Conservation (phyloP, 805 yeast genomes). For the Hyphopichia homilentoma region DNA sequence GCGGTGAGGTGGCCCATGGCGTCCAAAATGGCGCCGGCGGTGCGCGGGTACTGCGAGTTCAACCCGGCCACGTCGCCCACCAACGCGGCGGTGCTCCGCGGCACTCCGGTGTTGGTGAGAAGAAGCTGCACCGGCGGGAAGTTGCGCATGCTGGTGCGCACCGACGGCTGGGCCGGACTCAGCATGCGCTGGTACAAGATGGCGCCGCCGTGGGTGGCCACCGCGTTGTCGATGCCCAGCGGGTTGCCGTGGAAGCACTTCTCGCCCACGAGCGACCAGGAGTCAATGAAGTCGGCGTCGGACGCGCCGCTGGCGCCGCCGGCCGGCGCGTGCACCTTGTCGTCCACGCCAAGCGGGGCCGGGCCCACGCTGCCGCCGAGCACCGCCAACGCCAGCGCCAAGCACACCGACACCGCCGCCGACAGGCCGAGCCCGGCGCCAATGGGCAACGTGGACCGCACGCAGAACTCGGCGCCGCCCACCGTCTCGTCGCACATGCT, state of each 20-base stretch:
- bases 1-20: conserved; percentile 73
- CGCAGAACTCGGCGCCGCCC: conserved; percentile 55
- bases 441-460: conserved; percentile 83
- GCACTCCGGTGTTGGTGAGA: conserved; percentile 81
- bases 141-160: conserved; percentile 63
- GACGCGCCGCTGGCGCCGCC: too few relatives aligned
- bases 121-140: conserved; percentile 74
- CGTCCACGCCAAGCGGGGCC: conserved; percentile 33
- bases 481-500: conserved; percentile 47
- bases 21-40: conserved; percentile 57
- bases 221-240: conserved; percentile 94
- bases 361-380: conserved; percentile 51
- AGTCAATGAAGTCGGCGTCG: conserved; percentile 63
- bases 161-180: conserved; percentile 50
- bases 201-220: conserved; percentile 95
- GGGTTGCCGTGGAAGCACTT: conserved; percentile 96
- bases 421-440: conserved; percentile 98
- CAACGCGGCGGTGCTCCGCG: conserved; percentile 79
- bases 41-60: conserved; percentile 48
- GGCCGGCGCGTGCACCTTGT: conserved; percentile 18
- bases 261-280: conserved; percentile 92
- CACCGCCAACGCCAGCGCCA: conserved; percentile 68
- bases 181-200: conserved; percentile 75
- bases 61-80: conserved; percentile 72
- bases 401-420: conserved; percentile 83